Base-by-base conservation (phyloP, 306 rosid species). In the Ochetophila trinervis region DNA sequence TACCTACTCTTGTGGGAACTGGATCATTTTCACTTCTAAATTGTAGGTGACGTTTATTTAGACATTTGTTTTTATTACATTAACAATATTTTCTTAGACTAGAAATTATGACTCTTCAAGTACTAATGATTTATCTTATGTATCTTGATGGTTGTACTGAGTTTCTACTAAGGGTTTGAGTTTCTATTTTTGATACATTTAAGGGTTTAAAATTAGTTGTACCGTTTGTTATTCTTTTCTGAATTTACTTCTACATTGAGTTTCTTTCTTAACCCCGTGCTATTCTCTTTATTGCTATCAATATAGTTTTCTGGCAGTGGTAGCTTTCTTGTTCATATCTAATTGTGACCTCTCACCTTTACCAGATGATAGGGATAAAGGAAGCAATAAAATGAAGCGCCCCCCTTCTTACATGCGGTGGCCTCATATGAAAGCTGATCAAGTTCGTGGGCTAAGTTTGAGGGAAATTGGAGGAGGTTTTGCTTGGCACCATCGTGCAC, bases 401-500 rank as follows among this genome's bases (percentile, higher is more conserved):
- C 96, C 95, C 53, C 85, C 91, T 66, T 36, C 91, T 68, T 72
- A 88, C 69, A 79, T 94, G 91, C 99, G 95, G 51, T 94, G 99
- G 99, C 99, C 99, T 83, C 99, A 94, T 76, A 82, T 88, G 83
- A 90, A 86, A 85, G 97, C 97, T 60, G 90, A 94, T 83, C 97
- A 91, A 75, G 90, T 94, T 76, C 97, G 82, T 62, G 99, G 97
- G 68, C 78, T 94, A 59, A 57, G 80, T 79, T 88, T 94, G 77
- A 90, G 99, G 79, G 99, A 94, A 85, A 88, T 94, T 65, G 99
- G 99, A 67, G 99, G 99, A 62, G 99, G 99, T 72, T 94, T 94
- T 74, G 51, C 96, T 7, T 82, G 96, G 83, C 99, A 94, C 66
- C 91, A 86, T 30, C 96, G 96, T 70, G 99, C 90, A 53, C 95